Percentiles rank a stretch among this genome's conserved stretches.
Conservation (phyloP, 2,329 filamentous ascomycete species). For the Aspergillus hortae region DNA sequence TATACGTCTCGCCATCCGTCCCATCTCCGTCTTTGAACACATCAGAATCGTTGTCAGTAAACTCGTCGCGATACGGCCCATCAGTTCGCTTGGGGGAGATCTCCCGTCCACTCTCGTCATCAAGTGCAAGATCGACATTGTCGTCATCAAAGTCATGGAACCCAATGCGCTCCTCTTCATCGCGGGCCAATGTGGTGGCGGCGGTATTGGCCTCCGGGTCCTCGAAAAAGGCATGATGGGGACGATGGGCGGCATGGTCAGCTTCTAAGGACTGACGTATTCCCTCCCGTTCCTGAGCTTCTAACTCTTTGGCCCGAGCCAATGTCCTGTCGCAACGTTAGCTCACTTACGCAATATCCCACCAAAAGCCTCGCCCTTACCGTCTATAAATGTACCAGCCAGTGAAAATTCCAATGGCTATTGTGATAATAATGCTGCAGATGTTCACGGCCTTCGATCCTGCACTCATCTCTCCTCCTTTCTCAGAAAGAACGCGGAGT, state of each 20-base stretch:
- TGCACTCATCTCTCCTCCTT: constrained; percentile 75
- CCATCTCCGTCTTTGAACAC: constrained; percentile 42
- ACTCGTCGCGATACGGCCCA: constrained; percentile 53
- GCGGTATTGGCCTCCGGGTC: constrained; percentile 40
- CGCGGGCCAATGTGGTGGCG: constrained; percentile 37
- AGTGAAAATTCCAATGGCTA: constrained; percentile 67
- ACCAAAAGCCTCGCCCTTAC: constrained; percentile 31
- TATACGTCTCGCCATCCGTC: constrained; percentile 37
- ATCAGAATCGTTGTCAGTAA: constrained; percentile 52
- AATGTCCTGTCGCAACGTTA: constrained; percentile 36
- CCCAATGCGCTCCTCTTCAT: constrained; percentile 44
- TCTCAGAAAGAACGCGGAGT: constrained; percentile 77
- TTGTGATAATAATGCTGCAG: constrained; percentile 69
- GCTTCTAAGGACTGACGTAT: constrained; percentile 33
- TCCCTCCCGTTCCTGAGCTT: constrained; percentile 44
- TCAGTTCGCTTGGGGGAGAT: constrained; percentile 18
- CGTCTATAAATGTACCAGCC: constrained; percentile 80
- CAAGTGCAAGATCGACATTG: constrained; percentile 39
- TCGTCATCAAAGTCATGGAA: constrained; percentile 40
- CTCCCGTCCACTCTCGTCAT: constrained; percentile 43
- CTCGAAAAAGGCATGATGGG: constrained; percentile 33
- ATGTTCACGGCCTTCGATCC: constrained; percentile 81
- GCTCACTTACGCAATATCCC: not conserved
- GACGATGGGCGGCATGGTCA: constrained; percentile 33
- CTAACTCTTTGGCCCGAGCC: constrained; percentile 47